Conservation (phyloP, 495 filamentous ascomycete genomes). For the Penicillium angulare region DNA sequence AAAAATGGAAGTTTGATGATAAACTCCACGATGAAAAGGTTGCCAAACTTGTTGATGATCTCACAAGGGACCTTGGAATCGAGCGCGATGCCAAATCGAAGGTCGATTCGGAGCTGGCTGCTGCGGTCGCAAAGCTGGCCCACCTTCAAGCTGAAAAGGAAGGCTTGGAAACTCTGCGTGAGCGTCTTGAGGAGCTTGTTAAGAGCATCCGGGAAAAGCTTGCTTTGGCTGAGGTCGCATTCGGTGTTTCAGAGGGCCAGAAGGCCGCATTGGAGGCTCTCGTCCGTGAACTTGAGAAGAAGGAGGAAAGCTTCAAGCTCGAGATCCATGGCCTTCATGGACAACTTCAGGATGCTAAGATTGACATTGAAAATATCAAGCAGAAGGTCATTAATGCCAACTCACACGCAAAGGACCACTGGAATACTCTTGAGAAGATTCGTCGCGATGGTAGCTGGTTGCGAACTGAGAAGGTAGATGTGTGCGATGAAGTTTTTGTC, state of each 20-base stretch:
- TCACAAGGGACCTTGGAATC: background rate
- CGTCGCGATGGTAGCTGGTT: conserved; percentile 4
- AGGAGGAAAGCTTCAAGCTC: background rate
- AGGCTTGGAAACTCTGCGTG: background rate
- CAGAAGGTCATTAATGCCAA: background rate
- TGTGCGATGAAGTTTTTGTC: too few species aligned
- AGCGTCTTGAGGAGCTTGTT: background rate
- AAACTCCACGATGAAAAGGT: background rate
- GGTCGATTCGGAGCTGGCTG: background rate
- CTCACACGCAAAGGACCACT: conserved; percentile 3
- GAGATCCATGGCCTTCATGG: background rate
- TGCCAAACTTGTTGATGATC: background rate
- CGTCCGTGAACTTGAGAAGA: background rate
- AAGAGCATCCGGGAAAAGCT: background rate
- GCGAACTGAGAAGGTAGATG: too few species aligned
- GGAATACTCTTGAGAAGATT: conserved; percentile 4
- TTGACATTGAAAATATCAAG: background rate
- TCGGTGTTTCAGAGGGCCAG: background rate
- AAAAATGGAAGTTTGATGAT: background rate
- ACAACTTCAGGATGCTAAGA: conserved; percentile 1
- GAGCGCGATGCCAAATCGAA: background rate
- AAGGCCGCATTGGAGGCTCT: background rate
- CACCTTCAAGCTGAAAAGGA: background rate
- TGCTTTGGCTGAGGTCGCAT: too few species aligned
- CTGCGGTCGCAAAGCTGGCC: background rate